phyloP scores from a whole-genome alignment of 2,329 filamentous ascomycete genomes.

The Curvularia lunata region DNA sequence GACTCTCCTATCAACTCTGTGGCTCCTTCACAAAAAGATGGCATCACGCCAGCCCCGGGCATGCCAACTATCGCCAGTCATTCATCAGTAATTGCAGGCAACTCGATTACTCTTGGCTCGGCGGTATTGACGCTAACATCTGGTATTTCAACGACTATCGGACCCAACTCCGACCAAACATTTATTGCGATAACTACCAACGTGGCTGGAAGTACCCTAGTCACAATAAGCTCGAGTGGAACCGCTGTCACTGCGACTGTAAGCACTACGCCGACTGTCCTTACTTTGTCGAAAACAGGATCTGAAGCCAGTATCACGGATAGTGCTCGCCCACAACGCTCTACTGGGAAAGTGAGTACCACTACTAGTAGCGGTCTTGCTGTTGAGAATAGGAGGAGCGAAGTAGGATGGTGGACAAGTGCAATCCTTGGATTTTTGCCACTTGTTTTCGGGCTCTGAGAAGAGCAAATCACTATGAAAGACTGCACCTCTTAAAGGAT shows the following conservation, averaged over 20 bases:
- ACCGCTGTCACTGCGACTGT: constrained; percentile 36
- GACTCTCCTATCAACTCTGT: neutral
- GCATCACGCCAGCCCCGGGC: neutral
- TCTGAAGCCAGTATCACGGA: constrained; percentile 32
- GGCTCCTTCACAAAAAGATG: neutral
- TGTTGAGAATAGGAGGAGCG: neutral
- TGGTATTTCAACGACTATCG: constrained; percentile 37
- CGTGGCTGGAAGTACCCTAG: constrained; percentile 31
- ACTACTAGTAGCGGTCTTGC: constrained; percentile 15
- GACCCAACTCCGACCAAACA: constrained; percentile 21
- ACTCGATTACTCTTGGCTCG: constrained; percentile 26
- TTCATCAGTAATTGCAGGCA: constrained; percentile 10
- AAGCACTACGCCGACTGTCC: constrained; percentile 24
- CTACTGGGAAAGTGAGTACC: constrained; percentile 3
- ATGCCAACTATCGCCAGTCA: constrained; percentile 5
- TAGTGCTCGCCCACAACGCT: constrained; percentile 8
- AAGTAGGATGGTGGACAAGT: constrained; percentile 15
- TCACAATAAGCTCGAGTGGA: constrained; percentile 38
- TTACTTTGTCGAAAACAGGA: constrained; percentile 28
- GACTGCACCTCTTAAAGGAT: neutral
- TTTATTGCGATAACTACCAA: constrained; percentile 35
- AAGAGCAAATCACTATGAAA: neutral
- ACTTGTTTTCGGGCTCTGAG: constrained; percentile 2
- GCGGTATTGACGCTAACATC: constrained; percentile 33
- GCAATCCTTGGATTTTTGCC: constrained; percentile 16